These are phyloP conservation scores for Cryptococcus amylolentus DNA, from an alignment of 1,284 basidiomycete genomes.

Conservation along the genomic window DNA sequence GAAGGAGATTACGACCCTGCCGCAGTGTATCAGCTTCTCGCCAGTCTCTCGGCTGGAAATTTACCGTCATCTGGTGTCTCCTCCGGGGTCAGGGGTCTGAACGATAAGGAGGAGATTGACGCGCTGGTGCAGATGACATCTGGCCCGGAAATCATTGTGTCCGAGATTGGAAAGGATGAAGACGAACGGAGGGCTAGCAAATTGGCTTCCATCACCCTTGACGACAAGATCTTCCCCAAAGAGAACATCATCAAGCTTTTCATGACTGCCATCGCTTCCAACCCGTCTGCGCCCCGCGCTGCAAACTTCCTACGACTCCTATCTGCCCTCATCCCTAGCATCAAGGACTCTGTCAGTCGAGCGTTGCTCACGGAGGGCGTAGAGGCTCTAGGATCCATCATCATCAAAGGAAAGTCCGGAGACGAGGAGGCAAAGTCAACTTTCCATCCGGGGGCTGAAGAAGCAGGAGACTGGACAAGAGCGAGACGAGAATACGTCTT, in stretches of 20 bases:
- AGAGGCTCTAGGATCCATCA: conserved; percentile 56
- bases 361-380: conserved; percentile 64
- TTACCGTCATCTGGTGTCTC: conserved; percentile 37
- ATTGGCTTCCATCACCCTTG: conserved; percentile 59
- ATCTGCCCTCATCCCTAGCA: conserved; percentile 57
- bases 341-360: conserved; percentile 60
- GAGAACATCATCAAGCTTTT: conserved; percentile 70
- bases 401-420: conserved; percentile 24
- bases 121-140: conserved; percentile 60
- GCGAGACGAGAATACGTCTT: conserved; percentile 66
- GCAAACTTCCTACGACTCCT: conserved; percentile 66
- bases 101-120: conserved; percentile 66
- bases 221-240: conserved; percentile 58
- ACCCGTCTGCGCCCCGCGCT: conserved; percentile 62
- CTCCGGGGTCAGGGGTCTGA: conserved; percentile 65
- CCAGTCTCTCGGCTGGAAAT: conserved; percentile 24
- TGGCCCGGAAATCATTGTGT: conserved; percentile 46
- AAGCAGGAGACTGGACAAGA: conserved; percentile 56
- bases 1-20: conserved; percentile 57
- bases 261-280: conserved; percentile 74
- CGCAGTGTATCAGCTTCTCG: conserved; percentile 44
- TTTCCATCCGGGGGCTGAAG: conserved; percentile 50
- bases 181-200: conserved; percentile 57
- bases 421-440: conserved; percentile 51
- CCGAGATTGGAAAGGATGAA: conserved; percentile 62